Evolutionary conservation across 352 stramenopile species (phyloP), one percentile per base, ranked within the genome.

Genomic region (Pythium plurisporium): DNA sequence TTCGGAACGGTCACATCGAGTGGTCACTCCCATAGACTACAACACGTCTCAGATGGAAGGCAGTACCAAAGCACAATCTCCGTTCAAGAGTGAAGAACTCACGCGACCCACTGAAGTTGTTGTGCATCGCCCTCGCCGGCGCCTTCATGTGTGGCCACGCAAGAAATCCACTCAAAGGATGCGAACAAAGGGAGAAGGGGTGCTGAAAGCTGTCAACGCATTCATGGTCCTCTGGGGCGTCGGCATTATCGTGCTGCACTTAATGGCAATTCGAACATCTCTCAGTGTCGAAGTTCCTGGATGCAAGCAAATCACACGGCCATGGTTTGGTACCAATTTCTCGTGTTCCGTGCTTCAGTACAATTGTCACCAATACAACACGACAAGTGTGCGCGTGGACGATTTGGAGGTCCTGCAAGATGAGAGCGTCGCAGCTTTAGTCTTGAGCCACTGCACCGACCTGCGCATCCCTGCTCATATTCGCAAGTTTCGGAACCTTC

Each of bases 361-460:
- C 54, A 64, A 73, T 23, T 73, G 65, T 43, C 44, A 70, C 29
- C 51, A 46, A 5, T 55, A 55, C 34, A 49, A 58, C 15, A 20
- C 40, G 9, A 34, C 22, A 15, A 55, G 17, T 5, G 48, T 51
- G 15, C 11, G 11, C 1, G 3, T 38, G 0, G 37, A 53, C 1
- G 51, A 48, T 9, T 25, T 72, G n/a, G 60, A 59, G 10, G 23
- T 48, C 17, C 38, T 73, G 2, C 41, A 73, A 22, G 38, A 62
- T 5, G 15, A 59, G 15, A 43, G 27, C n/a, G 36, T 48, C 27
- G 34, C 19, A 1, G 51, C 34, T 12, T 26, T 76, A 0, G 12
- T 73, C n/a, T 54, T 73, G 29, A 59, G 55, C n/a, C 65, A 76
- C 22, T 76, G 65, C 52, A 30, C 61, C 1, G 45, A 40, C 1